Evolutionary conservation across 2,329 filamentous ascomycete species (phyloP).

Genomic region (Pochonia chlamydosporia): DNA sequence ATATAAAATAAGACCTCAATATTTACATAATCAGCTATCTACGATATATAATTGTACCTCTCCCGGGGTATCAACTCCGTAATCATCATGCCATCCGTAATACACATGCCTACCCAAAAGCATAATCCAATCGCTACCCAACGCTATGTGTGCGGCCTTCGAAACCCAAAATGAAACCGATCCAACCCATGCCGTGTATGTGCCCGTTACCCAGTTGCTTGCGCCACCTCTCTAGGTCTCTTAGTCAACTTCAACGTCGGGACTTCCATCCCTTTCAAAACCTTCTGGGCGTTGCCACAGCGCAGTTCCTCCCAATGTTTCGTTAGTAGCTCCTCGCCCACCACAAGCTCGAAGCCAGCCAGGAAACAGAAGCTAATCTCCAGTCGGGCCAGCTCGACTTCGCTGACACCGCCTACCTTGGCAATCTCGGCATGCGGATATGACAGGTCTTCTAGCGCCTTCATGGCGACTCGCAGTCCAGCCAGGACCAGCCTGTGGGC

Average conservation of each 20-base stretch:
- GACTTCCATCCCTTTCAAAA: conserved; percentile 19
- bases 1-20: too few relatives aligned
- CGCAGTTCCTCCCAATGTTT: conserved; percentile 28
- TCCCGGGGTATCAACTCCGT: too few relatives aligned
- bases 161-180: neutral
- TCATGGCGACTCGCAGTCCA: conserved; percentile 82
- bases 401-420: conserved; percentile 81
- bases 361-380: conserved; percentile 89
- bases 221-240: conserved; percentile 9
- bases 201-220: conserved; percentile 1
- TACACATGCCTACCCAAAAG: neutral
- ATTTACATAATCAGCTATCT: too few relatives aligned
- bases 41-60: too few relatives aligned
- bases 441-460: conserved; percentile 86
- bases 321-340: conserved; percentile 25
- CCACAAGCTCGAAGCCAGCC: conserved; percentile 75
- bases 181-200: neutral
- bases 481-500: conserved; percentile 82
- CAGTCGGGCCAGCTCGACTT: conserved; percentile 71
- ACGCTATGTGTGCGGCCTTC: neutral
- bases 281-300: conserved; percentile 20
- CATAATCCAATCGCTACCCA: neutral
- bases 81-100: neutral
- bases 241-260: conserved; percentile 22
- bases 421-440: conserved; percentile 82